Percentiles rank a stretch among this genome's conserved stretches.
Evolutionary conservation across 2,329 filamentous ascomycete genomes (phyloP).

Genomic region (Talaromyces verruculosus): DNA sequence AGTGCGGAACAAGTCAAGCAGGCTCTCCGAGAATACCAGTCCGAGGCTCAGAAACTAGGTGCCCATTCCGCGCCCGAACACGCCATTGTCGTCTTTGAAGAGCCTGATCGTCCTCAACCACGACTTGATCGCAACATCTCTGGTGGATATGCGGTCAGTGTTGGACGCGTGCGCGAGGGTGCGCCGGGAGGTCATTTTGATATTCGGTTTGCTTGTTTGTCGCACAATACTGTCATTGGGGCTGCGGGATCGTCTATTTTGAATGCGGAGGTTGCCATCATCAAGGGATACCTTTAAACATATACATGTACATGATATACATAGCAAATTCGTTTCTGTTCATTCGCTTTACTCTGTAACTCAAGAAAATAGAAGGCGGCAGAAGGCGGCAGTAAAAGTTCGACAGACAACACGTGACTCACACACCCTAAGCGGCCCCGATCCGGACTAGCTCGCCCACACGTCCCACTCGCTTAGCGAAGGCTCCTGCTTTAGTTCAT

Average conservation of each 20-base stretch:
- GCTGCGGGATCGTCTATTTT: conserved; percentile 94
- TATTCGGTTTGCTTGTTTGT: conserved; percentile 89
- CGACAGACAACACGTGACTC: conserved; percentile 2
- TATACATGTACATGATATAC: not conserved
- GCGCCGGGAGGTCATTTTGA: conserved; percentile 82
- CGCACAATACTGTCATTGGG: conserved; percentile 89
- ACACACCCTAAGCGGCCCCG: conserved; percentile 19
- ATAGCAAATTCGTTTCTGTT: not conserved
- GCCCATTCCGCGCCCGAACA: conserved; percentile 82
- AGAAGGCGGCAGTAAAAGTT: conserved; percentile 1
- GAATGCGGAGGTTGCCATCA: conserved; percentile 86
- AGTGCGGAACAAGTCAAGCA: conserved; percentile 72
- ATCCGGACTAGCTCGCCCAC: conserved; percentile 33
- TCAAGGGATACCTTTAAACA: conserved; percentile 69
- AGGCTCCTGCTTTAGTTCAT: conserved; percentile 23
- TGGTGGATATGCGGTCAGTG: conserved; percentile 40
- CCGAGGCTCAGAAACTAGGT: conserved; percentile 77
- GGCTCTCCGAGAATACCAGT: conserved; percentile 76
- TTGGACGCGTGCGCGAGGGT: conserved; percentile 63
- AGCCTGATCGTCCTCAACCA: conserved; percentile 86
- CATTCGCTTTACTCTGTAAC: too few species aligned
- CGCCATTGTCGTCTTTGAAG: conserved; percentile 85
- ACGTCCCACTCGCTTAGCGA: conserved; percentile 29
- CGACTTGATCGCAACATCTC: conserved; percentile 83
- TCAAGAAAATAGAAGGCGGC: conserved; percentile 2